Conservation (phyloP, 768 basidiomycete genomes). For the Artomyces pyxidatus region DNA sequence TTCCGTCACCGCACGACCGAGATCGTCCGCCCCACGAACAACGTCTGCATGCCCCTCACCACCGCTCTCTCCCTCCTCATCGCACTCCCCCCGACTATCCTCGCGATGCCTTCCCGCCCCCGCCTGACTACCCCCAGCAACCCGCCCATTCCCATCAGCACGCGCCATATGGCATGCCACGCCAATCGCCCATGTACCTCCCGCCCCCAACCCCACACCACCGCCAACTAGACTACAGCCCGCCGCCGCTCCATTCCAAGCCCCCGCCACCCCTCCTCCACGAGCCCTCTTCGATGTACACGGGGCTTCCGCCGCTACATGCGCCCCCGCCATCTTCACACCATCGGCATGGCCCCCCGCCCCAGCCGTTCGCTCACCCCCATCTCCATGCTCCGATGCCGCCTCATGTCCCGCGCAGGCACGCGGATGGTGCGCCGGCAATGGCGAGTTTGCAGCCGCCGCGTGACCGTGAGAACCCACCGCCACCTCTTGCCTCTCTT, state of each 20-base stretch:
- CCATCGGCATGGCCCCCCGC: conserved; percentile 6
- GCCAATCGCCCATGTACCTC: conserved; percentile 13
- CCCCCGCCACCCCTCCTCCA: conserved; percentile 10
- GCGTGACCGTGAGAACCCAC: conserved; percentile 16
- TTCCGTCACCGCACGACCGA: conserved; percentile 17
- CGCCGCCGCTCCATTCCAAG: conserved; percentile 9
- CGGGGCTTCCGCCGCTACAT: conserved; percentile 16
- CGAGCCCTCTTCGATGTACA: conserved; percentile 26
- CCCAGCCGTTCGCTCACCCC: conserved; percentile 8
- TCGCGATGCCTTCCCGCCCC: conserved; percentile 8
- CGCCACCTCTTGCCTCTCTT: conserved; percentile 7
- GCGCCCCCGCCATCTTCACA: conserved; percentile 21
- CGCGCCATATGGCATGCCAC: conserved; percentile 13
- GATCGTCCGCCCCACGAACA: conserved; percentile 19
- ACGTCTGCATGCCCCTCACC: conserved; percentile 10
- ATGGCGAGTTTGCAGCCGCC: conserved; percentile 25
- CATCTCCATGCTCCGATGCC: conserved; percentile 6
- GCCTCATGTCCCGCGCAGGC: conserved; percentile 14
- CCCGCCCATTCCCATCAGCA: conserved; percentile 8
- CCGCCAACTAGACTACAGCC: conserved; percentile 18
- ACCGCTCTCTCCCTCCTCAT: conserved; percentile 13
- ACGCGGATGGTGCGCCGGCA: conserved; percentile 18
- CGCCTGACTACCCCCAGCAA: neutral
- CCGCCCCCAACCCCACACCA: conserved; percentile 14
- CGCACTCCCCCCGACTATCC: conserved; percentile 13